Evolutionary conservation across 257 asterid genomes (phyloP).

Genomic region (Solanum rostratum): DNA sequence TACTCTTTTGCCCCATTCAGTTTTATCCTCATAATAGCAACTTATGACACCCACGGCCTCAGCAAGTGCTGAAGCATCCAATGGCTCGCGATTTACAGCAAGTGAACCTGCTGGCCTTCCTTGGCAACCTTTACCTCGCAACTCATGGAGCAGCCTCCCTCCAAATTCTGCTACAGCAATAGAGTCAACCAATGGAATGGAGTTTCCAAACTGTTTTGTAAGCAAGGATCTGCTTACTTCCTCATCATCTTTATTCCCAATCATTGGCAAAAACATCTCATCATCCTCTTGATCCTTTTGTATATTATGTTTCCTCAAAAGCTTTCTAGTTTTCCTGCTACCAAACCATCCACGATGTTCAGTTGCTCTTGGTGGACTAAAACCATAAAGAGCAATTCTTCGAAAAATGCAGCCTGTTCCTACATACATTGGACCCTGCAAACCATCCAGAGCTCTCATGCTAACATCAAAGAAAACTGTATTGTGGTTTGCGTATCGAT

Average conservation of each 20-base stretch:
- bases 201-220: constrained; percentile 64
- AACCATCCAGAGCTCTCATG: constrained; percentile 92
- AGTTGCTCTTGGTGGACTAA: constrained; percentile 85
- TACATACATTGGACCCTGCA: constrained; percentile 95
- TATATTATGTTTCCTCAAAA: constrained; percentile 30
- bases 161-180: constrained; percentile 86
- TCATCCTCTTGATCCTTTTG: constrained; percentile 26
- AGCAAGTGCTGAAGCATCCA: constrained; percentile 70
- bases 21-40: constrained; percentile 80
- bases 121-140: constrained; percentile 62
- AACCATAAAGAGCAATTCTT: constrained; percentile 72
- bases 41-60: constrained; percentile 77
- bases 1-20: constrained; percentile 87
- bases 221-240: constrained; percentile 30
- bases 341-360: constrained; percentile 91
- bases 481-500: constrained; percentile 86
- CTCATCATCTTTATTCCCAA: constrained; percentile 29
- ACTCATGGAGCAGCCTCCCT: constrained; percentile 64
- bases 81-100: constrained; percentile 79
- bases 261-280: constrained; percentile 49
- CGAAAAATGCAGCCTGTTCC: constrained; percentile 92
- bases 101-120: constrained; percentile 82
- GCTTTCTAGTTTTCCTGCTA: constrained; percentile 34
- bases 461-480: constrained; percentile 85
- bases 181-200: constrained; percentile 53